These are phyloP conservation scores for Beauveria caledonica DNA, from an alignment of 2,329 filamentous ascomycete genomes.

Conservation along the genomic window DNA sequence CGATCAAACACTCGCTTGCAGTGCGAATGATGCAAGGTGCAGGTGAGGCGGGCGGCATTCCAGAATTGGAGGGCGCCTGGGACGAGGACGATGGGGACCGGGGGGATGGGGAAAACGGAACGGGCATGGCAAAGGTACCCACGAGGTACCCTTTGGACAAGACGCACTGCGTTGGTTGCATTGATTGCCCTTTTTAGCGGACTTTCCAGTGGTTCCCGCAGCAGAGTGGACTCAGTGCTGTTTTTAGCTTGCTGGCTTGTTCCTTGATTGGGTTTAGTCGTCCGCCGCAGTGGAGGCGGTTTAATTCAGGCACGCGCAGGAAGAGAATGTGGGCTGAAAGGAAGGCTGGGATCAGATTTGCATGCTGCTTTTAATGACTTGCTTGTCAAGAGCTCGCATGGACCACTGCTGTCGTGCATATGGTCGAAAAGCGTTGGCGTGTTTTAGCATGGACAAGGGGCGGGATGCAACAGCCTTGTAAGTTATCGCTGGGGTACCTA, in stretches of 20 bases:
- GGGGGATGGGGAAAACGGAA: neutral
- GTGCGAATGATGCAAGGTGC: constrained; percentile 5
- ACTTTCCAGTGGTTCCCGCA: neutral
- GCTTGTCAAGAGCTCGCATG: neutral
- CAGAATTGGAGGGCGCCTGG: neutral
- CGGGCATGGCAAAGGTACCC: neutral
- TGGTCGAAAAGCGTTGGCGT: neutral
- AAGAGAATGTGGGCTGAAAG: neutral
- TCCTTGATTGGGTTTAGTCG: neutral
- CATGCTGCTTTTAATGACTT: too few species aligned
- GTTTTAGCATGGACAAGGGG: neutral
- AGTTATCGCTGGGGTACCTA: neutral
- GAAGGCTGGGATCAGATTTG: too few species aligned
- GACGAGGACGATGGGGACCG: neutral
- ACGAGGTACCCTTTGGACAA: constrained; percentile 2
- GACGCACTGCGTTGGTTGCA: neutral
- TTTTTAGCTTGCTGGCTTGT: neutral
- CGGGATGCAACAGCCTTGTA: neutral
- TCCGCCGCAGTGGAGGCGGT: neutral
- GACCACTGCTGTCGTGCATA: neutral
- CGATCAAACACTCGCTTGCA: constrained; percentile 1
- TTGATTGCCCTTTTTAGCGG: too few species aligned
- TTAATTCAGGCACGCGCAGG: neutral
- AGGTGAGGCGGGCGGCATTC: neutral
- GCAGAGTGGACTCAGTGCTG: neutral